Percentiles rank a stretch among this genome's conserved stretches.
phyloP scores from a whole-genome alignment of 345 rosid species.

The Kandelia obovata region DNA sequence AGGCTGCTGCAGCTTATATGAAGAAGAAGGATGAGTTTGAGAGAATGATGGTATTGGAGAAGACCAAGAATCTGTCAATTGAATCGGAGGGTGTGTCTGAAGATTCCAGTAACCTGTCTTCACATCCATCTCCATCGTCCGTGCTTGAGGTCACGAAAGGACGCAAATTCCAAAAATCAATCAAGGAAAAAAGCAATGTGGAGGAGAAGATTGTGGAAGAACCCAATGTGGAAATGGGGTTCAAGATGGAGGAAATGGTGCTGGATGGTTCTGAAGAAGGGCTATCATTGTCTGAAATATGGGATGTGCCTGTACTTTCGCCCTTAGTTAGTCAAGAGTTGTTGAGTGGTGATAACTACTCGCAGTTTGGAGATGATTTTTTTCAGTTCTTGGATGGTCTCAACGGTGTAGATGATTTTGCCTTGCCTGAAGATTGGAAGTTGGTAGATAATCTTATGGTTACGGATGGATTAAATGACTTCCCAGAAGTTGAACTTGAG shows the following conservation, averaged over 20 bases:
- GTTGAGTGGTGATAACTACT: constrained; percentile 1
- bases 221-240: not conserved
- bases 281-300: constrained; percentile 13
- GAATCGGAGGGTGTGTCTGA: not conserved
- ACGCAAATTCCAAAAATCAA: not conserved
- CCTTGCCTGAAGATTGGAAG: not conserved
- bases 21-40: constrained; percentile 43
- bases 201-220: not conserved
- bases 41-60: constrained; percentile 7
- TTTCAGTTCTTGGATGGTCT: constrained; percentile 2
- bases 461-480: constrained; percentile 15
- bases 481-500: constrained; percentile 28
- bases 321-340: constrained; percentile 17
- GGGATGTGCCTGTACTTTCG: constrained; percentile 12
- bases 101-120: constrained; percentile 8
- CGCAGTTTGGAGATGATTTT: constrained; percentile 2
- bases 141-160: constrained; percentile 38
- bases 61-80: constrained; percentile 5
- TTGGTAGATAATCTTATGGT: not conserved
- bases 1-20: constrained; percentile 45
- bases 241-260: not conserved
- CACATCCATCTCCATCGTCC: constrained; percentile 42
- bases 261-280: constrained; percentile 11
- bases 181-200: too few relatives aligned
- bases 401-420: constrained; percentile 3